phyloP scores from a whole-genome alignment of 1,284 basidiomycete species.

The Serendipita sp. region DNA sequence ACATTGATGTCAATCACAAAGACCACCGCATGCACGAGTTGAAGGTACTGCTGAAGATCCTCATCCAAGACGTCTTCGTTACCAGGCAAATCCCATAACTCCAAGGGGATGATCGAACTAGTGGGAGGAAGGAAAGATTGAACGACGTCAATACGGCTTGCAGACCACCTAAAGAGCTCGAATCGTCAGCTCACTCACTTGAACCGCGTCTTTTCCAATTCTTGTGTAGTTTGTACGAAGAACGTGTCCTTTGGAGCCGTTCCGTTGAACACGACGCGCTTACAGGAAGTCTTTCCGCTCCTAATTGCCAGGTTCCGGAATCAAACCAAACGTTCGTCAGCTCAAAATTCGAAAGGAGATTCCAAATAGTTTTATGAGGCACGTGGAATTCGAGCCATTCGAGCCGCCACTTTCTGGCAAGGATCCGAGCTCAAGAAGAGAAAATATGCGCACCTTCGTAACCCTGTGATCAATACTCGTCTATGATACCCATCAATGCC shows the following conservation, averaged over 20 bases:
- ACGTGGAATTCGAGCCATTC: neutral
- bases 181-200: slow-evolving; percentile 46
- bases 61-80: slow-evolving; percentile 52
- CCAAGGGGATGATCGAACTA: slow-evolving; percentile 82
- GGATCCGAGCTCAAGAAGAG: neutral
- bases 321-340: too few species aligned
- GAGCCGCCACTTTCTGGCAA: neutral
- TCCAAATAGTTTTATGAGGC: neutral
- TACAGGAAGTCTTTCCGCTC: slow-evolving; percentile 87
- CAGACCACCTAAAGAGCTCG: neutral
- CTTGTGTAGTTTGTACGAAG: slow-evolving; percentile 78
- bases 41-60: slow-evolving; percentile 54
- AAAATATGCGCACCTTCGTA: neutral
- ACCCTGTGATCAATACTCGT: neutral
- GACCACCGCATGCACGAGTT: slow-evolving; percentile 67
- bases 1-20: slow-evolving; percentile 97
- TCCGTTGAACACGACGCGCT: slow-evolving; percentile 81
- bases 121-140: too few species aligned
- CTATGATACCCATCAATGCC: neutral
- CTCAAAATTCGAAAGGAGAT: too few species aligned
- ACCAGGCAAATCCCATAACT: slow-evolving; percentile 92
- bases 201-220: slow-evolving; percentile 58
- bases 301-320: slow-evolving; percentile 27
- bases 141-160: slow-evolving; percentile 8
- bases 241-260: slow-evolving; percentile 78